Evolutionary conservation across 768 basidiomycete species (phyloP), one percentile per base, ranked within the genome.

Genomic region (Leccinum variicolor): DNA sequence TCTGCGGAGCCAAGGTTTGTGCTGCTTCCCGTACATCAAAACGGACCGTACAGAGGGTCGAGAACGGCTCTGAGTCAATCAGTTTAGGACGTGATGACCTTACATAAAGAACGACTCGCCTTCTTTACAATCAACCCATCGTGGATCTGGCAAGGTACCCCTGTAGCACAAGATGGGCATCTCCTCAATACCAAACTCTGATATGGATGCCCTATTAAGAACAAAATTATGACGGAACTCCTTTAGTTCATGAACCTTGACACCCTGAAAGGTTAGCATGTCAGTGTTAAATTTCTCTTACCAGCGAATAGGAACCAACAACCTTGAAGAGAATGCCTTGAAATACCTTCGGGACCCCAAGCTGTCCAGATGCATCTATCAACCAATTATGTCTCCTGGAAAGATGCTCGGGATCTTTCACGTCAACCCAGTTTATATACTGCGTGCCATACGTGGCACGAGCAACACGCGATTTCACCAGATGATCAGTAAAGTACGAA

Each of bases 381-480:
- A 8, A 9, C 64, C 64, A 66, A 4, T 19, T 36, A 9, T 39
- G 23, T 26, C 14, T 53, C 36, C 64, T 60, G 10, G 53, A 53
- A 19, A 49, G 4, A 39, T 65, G 65, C 1, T 61, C 62, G 0
- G 41, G 52, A n/a, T 66, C 23, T 3, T 54, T 10, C 25, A 13
- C n/a, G 3, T 66, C 33, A 3, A 52, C 58, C 1, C 6, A 7
- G 33, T 4, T 9, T 1, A 28, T 0, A 25, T 31, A 92, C 79
- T 52, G 83, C 80, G 77, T 91, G 7, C 82, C 82, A 28, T 80
- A 83, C 0, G 77, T 79, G 52, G 74, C 64, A 57, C 75, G 75
- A 11, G 81, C 71, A 4, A 81, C 72, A 8, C 82, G 76, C 7
- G 71, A 70, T 6, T 73, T 70, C 15, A 83, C 81, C n/a, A 76